Evolutionary conservation across 2,329 filamentous ascomycete genomes (phyloP).

Genomic region (Colletotrichum agaves): DNA sequence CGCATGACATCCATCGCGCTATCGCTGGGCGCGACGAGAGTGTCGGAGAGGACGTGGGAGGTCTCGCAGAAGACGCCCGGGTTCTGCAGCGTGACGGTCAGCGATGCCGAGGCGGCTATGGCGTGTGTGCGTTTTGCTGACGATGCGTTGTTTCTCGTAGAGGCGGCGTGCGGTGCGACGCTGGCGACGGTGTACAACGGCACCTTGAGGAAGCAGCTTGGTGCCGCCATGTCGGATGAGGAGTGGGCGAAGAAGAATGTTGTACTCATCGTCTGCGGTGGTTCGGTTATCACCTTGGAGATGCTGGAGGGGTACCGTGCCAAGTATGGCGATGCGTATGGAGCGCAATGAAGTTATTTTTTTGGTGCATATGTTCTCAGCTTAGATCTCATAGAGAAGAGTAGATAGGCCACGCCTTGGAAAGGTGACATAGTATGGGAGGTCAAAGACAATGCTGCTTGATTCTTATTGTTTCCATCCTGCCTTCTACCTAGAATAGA

Average conservation of each 20-base stretch:
- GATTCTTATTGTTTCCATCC: neutral
- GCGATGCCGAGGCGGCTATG: conserved; percentile 82
- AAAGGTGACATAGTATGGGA: too few relatives aligned
- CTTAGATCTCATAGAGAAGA: too few relatives aligned
- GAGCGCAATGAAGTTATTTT: too few relatives aligned
- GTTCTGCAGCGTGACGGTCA: conserved; percentile 69
- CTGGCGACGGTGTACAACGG: conserved; percentile 76
- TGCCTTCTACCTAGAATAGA: conserved; percentile 23
- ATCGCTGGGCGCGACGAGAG: conserved; percentile 77
- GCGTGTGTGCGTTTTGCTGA: conserved; percentile 82
- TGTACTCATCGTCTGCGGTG: conserved; percentile 88
- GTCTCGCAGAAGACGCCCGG: conserved; percentile 58
- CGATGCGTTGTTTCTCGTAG: conserved; percentile 83
- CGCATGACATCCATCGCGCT: conserved; percentile 81
- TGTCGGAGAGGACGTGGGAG: conserved; percentile 74
- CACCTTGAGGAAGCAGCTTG: conserved; percentile 69
- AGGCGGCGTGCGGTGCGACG: conserved; percentile 86
- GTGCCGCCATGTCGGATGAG: conserved; percentile 61
- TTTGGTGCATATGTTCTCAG: too few relatives aligned
- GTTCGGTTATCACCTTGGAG: conserved; percentile 72
- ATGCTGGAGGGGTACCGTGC: conserved; percentile 69
- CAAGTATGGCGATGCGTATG: conserved; percentile 48
- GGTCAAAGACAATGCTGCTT: neutral
- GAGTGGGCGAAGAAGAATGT: conserved; percentile 76
- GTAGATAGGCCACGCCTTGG: too few relatives aligned